A percentile compares a stretch with the other conserved stretches of the same genome.
phyloP scores from a whole-genome alignment of 2,329 filamentous ascomycete species.

The Claviceps humidiphila region DNA sequence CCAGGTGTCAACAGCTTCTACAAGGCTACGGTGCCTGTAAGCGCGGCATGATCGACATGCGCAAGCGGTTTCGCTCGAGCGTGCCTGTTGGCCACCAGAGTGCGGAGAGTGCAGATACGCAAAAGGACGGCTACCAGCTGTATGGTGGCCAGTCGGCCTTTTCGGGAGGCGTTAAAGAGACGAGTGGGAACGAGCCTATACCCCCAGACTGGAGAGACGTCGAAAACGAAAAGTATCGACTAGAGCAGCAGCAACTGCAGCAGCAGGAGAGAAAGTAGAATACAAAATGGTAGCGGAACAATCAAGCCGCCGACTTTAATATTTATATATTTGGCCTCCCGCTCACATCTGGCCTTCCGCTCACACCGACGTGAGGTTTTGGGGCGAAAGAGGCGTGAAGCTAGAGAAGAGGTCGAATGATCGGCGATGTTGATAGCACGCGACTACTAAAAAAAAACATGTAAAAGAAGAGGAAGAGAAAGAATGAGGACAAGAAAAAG shows the following conservation, averaged over 20 bases:
- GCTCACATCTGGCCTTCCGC: too few species aligned
- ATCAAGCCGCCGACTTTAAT: neutral
- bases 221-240: slow-evolving; percentile 47
- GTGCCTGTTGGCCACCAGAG: slow-evolving; percentile 59
- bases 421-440: too few species aligned
- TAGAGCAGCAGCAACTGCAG: slow-evolving; percentile 19
- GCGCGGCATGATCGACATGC: slow-evolving; percentile 94
- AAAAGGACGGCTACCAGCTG: slow-evolving; percentile 48
- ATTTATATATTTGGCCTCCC: neutral
- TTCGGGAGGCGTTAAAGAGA: slow-evolving; percentile 47
- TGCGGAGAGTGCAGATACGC: slow-evolving; percentile 40
- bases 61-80: slow-evolving; percentile 93
- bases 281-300: neutral
- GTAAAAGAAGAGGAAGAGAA: too few species aligned
- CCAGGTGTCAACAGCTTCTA: slow-evolving; percentile 82
- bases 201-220: slow-evolving; percentile 49
- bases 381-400: too few species aligned
- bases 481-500: too few species aligned
- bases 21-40: slow-evolving; percentile 92
- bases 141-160: slow-evolving; percentile 69
- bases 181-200: slow-evolving; percentile 52
- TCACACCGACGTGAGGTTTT: too few species aligned
- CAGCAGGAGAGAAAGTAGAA: slow-evolving; percentile 7
- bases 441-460: too few species aligned
- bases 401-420: too few species aligned